A percentile compares a stretch with the other conserved stretches of the same genome.
phyloP scores from a whole-genome alignment of 106 monocot species.

The Acorus calamus region DNA sequence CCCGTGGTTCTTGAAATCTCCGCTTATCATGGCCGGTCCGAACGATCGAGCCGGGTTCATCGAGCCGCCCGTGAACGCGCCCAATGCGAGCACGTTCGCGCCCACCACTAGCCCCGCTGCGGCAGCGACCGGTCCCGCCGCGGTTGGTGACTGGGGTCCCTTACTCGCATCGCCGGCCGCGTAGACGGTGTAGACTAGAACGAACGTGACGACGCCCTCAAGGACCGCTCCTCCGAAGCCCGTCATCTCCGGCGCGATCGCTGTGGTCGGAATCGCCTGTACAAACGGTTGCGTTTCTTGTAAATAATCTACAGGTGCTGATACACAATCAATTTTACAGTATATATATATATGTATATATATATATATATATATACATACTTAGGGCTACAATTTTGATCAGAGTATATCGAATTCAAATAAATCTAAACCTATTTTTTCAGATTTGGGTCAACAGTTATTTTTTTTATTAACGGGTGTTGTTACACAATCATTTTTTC shows the following conservation, averaged over 20 bases:
- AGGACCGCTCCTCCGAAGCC: conserved; percentile 64
- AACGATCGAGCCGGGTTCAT: conserved; percentile 76
- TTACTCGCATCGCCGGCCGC: conserved; percentile 31
- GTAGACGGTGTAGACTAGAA: conserved; percentile 51
- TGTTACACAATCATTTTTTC: no score
- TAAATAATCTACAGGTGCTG: no score
- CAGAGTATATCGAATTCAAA: no score
- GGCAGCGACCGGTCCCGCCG: not conserved
- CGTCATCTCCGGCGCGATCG: conserved; percentile 67
- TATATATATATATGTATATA: no score
- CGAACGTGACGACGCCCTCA: conserved; percentile 42
- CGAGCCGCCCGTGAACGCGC: conserved; percentile 59
- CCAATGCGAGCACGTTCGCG: conserved; percentile 42
- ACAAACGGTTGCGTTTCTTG: no score
- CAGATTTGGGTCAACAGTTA: no score
- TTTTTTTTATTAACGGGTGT: no score
- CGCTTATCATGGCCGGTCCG: conserved; percentile 51
- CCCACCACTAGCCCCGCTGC: conserved; percentile 34
- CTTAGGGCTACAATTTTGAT: no score
- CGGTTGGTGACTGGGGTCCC: no score
- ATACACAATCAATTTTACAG: no score
- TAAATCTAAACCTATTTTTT: no score
- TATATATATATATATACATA: no score
- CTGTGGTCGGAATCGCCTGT: conserved; percentile 68
- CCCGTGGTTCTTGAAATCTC: conserved; percentile 59